Evolutionary conservation across 352 stramenopile species (phyloP), one percentile per base, ranked within the genome.

Genomic region (Phytophthora niederhauseri): DNA sequence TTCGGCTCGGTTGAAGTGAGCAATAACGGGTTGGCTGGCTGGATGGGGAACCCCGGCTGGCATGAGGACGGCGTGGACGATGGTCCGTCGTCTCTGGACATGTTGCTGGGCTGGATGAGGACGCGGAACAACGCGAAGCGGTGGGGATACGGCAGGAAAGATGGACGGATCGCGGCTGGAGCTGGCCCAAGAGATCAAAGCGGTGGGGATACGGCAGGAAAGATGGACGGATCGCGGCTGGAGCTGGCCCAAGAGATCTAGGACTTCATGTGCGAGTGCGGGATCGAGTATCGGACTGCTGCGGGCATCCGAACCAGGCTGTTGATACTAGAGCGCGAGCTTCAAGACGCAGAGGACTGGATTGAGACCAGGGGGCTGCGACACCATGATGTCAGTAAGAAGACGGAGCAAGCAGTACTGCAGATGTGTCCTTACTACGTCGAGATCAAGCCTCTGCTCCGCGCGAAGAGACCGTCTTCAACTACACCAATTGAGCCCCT

Each of bases 61-160:
- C n/a, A 68, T 34, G 52, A 63, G 3, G 65, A 72, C 22, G 34
- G 58, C 38, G 52, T 58, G 1, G 65, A 72, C 28, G 34, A 52
- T 30, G 24, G 45, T 0, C 60, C 38, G 22, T 68, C 66, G 31
- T 73, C 66, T 0, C 45, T 69, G 12, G 60, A 68, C 34, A 20
- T 66, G 48, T 49, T 66, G 20, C 34, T 66, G 20, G 46, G 30
- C 14, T 66, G 59, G 59, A 34, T 66, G 31, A 11, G 20, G 59
- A 12, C 31, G 1, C 26, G 28, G 11, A 30, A 30, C 6, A 63
- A 53, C 34, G 51, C 50, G 3, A 3, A 9, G 6, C 48, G 59
- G 7, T 66, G 49, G n/a, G 19, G 24, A 38, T 11, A 26, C 41
- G 15, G 55, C 6, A 4, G 59, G 22, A 15, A 43, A 15, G 17